Base-by-base conservation (phyloP, 768 basidiomycete genomes). In the Hortiboletus campestris region DNA sequence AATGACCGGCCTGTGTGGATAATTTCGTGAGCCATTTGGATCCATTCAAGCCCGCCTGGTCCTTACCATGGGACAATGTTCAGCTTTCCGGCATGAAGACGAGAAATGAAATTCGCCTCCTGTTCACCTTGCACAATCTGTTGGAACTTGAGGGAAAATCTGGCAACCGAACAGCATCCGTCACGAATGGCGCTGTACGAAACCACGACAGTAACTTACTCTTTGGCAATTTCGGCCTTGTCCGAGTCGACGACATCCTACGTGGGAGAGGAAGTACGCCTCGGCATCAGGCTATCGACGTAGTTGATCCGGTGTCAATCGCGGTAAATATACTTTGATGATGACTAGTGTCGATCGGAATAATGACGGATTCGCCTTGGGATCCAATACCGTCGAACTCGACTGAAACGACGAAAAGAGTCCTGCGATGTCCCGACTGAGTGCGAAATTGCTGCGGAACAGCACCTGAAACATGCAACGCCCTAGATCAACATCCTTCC, bases 241-340 rank as follows among this genome's bases (percentile, higher is more conserved):
- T 86, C 84, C 0, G 81, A 77, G 50, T 86, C 84, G 0, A 84
- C 77, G 14, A 86, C 84, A 46, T 86, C 85, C 84, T 85, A 51
- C 16, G n/a, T 48, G 14, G 17, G 17, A 34, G 8, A 16, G 34
- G 13, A 14, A 17, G 20, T 0, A 14, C 6, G 22, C 36, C 8
- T 66, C 4, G 25, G 25, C 25, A 25, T 25, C 25, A 58, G 13
- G 44, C 2, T 14, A 2, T 35, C 2, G 16, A 38, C 7, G 0
- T 6, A 28, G 3, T 2, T 5, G 5, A 35, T 1, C 29, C 11
- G 6, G 17, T 3, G 19, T 0, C 32, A 41, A 40, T 32, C 13
- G 2, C 2, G 2, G 6, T 0, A 32, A 1, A 49, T 39, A 2
- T 20, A 77, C 84, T 75, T 85, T 86, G 67, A 86, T 85, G 42